A percentile compares a stretch with the other conserved stretches of the same genome.
These are phyloP conservation scores for Metahyphopichia silvanorum DNA, from an alignment of 805 yeast genomes.

Conservation along the genomic window DNA sequence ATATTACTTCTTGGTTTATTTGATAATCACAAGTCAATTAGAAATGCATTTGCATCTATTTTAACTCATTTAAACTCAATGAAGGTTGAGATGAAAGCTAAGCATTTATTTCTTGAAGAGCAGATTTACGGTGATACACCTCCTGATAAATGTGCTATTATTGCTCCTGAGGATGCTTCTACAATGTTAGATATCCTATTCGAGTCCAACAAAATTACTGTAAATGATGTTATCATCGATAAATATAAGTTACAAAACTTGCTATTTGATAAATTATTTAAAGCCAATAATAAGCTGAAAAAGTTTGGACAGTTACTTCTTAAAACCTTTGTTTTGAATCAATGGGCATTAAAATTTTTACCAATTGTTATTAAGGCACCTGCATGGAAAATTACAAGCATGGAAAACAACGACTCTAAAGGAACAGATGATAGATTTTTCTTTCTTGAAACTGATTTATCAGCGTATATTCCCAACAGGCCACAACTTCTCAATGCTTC, in stretches of 20 bases:
- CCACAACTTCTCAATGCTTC: slow-evolving; percentile 41
- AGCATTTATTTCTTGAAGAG: slow-evolving; percentile 44
- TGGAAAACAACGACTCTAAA: slow-evolving; percentile 11
- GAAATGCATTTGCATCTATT: slow-evolving; percentile 28
- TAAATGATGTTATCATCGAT: slow-evolving; percentile 30
- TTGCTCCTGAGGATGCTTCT: slow-evolving; percentile 65
- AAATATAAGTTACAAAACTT: slow-evolving; percentile 18
- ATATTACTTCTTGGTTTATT: slow-evolving; percentile 50
- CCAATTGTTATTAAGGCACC: slow-evolving; percentile 49
- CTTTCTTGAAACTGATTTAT: slow-evolving; percentile 29
- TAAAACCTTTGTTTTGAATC: slow-evolving; percentile 64
- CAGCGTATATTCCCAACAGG: slow-evolving; percentile 36
- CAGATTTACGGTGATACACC: slow-evolving; percentile 54
- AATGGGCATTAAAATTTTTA: slow-evolving; percentile 43
- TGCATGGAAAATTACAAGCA: slow-evolving; percentile 29
- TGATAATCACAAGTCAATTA: slow-evolving; percentile 49
- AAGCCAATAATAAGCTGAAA: slow-evolving; percentile 45
- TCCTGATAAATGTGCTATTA: slow-evolving; percentile 47
- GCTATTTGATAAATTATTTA: slow-evolving; percentile 34
- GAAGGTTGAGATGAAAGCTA: slow-evolving; percentile 21
- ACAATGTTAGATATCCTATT: slow-evolving; percentile 27
- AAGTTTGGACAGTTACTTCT: slow-evolving; percentile 54
- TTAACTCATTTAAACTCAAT: slow-evolving; percentile 25
- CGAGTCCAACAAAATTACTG: slow-evolving; percentile 10
- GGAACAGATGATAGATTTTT: slow-evolving; percentile 30